Percentiles rank a stretch among this genome's conserved stretches.
phyloP scores from a whole-genome alignment of 257 asterid species.

The Jacaranda mimosifolia region DNA sequence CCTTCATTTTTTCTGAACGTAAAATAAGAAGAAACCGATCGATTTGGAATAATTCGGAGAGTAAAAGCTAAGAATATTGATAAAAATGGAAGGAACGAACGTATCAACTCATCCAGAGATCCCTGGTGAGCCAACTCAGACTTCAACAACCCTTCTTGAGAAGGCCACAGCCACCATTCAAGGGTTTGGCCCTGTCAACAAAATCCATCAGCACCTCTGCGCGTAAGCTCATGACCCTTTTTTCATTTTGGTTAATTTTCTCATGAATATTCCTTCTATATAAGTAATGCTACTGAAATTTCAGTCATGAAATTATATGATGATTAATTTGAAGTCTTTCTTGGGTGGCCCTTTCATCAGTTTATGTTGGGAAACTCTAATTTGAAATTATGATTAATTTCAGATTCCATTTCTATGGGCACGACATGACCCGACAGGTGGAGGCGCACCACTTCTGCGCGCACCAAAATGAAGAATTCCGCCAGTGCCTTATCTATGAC shows the following conservation, averaged over 20 bases:
- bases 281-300: no score
- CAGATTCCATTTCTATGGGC: constrained; percentile 87
- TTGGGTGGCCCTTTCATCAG: no score
- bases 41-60: no score
- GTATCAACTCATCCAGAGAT: constrained; percentile 61
- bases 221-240: constrained; percentile 52
- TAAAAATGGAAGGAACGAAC: constrained; percentile 63
- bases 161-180: constrained; percentile 84
- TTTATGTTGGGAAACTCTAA: no score
- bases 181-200: constrained; percentile 82
- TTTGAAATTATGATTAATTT: not conserved
- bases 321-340: no score
- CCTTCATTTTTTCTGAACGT: not conserved
- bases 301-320: no score
- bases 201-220: constrained; percentile 97
- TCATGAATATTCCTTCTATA: no score
- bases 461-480: constrained; percentile 81
- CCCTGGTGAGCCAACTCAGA: constrained; percentile 81
- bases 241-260: not conserved
- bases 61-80: no score
- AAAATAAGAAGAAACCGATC: no score
- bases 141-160: constrained; percentile 72
- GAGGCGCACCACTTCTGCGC: constrained; percentile 97
- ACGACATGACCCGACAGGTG: constrained; percentile 92
- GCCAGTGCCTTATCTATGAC: constrained; percentile 90